Evolutionary conservation across 208 protist genomes (phyloP), one percentile per base, ranked within the genome.

Genomic region (Leishmania lainsoni): DNA sequence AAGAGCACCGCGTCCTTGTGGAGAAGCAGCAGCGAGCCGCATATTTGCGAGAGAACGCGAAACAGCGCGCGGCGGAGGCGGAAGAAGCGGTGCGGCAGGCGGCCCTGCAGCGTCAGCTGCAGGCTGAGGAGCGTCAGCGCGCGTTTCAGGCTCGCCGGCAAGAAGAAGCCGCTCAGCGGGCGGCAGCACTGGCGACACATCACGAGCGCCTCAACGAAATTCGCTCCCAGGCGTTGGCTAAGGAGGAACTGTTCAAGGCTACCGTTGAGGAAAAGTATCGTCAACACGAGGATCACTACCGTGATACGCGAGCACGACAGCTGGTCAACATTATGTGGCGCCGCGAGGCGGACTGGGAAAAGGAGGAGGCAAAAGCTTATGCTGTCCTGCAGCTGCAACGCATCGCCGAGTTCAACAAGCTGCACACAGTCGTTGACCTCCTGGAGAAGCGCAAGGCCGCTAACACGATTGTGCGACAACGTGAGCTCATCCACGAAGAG

Each of bases 391-490:
- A 92, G 81, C 87, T 89, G 66, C 89, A 93, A 68, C 92, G 92
- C 48, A 78, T 91, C 72, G 78, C 87, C 20, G 93, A 96, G 84
- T 97, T 93, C 83, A 68, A 79, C 4, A 97, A 96, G 77, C 84
- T 97, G 29, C 75, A 87, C 77, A 92, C 78, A 58, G 87, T 95
- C 4, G 81, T 86, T 5, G 83, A 91, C 26, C 90, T 97, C 29
- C 49, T 95, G 17, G 87, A 91, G 71, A 95, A 95, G 80, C 86
- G 84, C 22, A 84, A 86, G 58, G 89, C 85, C 29, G 91, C 93
- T 8, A 81, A 91, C 29, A 69, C 84, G 1, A 69, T 96, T 6
- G 82, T 85, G 65, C 66, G 78, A 52, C 88, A 97, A 69, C 87
- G 92, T 14, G 85, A 93, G 29, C 35, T 79, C 9, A 71, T 96